phyloP scores from a whole-genome alignment of 208 protist genomes.

The Phytomonas sp. region DNA sequence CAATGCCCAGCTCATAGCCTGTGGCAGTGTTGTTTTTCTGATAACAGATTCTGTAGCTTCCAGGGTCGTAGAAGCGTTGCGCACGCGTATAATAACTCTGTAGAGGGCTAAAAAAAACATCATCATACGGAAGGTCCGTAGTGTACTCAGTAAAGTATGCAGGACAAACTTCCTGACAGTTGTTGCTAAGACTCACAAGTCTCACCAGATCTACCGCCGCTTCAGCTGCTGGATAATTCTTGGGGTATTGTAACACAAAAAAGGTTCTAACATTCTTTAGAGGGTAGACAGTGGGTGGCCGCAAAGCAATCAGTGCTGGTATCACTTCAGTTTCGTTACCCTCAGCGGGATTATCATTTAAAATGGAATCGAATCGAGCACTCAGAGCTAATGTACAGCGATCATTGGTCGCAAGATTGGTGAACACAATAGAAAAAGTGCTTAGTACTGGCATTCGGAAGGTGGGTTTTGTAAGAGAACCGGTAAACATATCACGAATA shows the following conservation, averaged over 20 bases:
- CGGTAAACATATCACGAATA: conserved; percentile 47
- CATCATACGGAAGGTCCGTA: conserved; percentile 12
- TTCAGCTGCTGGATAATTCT: neutral
- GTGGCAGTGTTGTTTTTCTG: neutral
- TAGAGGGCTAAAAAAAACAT: neutral
- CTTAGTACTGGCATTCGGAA: conserved; percentile 22
- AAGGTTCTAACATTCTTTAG: conserved; percentile 19
- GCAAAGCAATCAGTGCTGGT: conserved; percentile 40
- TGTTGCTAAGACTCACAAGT: conserved; percentile 7
- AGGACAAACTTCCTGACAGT: neutral
- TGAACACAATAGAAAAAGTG: conserved; percentile 45
- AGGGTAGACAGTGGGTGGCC: conserved; percentile 44
- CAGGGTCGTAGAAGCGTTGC: conserved; percentile 26
- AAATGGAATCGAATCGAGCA: conserved; percentile 21
- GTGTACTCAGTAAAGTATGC: conserved; percentile 22
- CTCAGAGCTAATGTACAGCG: conserved; percentile 37
- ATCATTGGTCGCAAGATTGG: conserved; percentile 30
- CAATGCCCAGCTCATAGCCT: conserved; percentile 26
- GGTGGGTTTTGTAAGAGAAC: conserved; percentile 38
- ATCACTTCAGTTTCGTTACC: neutral
- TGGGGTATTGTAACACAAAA: conserved; percentile 39
- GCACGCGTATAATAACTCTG: conserved; percentile 19
- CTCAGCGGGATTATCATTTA: neutral
- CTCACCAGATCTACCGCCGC: conserved; percentile 16
- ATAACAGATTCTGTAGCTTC: conserved; percentile 55